Percentiles rank a stretch among this genome's conserved stretches.
Conservation (phyloP, 2,329 filamentous ascomycete genomes). For the Acrodontium crateriforme region DNA sequence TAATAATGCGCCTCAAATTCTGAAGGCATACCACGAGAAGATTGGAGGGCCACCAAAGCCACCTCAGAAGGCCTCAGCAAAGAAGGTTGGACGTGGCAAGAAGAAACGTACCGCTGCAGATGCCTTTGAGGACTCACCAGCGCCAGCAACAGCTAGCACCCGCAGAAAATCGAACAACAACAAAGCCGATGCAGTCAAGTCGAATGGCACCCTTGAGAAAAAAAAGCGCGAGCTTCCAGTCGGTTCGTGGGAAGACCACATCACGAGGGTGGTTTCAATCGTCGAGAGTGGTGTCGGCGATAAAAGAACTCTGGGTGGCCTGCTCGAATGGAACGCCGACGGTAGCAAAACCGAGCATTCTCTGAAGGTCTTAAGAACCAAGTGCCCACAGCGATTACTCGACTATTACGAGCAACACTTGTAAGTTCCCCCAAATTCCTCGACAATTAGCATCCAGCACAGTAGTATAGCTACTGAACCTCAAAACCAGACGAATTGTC, state of each 20-base stretch:
- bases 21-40: conserved; percentile 44
- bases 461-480: too few species aligned
- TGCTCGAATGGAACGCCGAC: conserved; percentile 59
- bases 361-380: conserved; percentile 53
- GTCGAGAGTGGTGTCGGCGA: conserved; percentile 18
- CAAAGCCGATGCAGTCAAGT: conserved; percentile 8
- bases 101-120: conserved; percentile 11
- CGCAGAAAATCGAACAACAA: conserved; percentile 14
- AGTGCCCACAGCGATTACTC: conserved; percentile 56
- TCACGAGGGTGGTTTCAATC: conserved; percentile 35
- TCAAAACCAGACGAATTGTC: too few species aligned
- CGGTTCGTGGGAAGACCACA: conserved; percentile 64
- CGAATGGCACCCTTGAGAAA: conserved; percentile 17
- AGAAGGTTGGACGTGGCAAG: conserved; percentile 10
- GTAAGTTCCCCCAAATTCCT: conserved; percentile 22
- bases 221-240: conserved; percentile 39
- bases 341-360: conserved; percentile 57
- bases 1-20: too few species aligned
- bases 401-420: conserved; percentile 26
- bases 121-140: conserved; percentile 14
- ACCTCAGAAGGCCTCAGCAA: conserved; percentile 7
- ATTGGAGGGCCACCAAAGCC: conserved; percentile 47
- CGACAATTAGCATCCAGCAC: too few species aligned
- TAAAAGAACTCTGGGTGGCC: conserved; percentile 47
- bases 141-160: too few species aligned